Evolutionary conservation across 2,329 filamentous ascomycete species (phyloP).

Genomic region (Pestalotiopsis fici): DNA sequence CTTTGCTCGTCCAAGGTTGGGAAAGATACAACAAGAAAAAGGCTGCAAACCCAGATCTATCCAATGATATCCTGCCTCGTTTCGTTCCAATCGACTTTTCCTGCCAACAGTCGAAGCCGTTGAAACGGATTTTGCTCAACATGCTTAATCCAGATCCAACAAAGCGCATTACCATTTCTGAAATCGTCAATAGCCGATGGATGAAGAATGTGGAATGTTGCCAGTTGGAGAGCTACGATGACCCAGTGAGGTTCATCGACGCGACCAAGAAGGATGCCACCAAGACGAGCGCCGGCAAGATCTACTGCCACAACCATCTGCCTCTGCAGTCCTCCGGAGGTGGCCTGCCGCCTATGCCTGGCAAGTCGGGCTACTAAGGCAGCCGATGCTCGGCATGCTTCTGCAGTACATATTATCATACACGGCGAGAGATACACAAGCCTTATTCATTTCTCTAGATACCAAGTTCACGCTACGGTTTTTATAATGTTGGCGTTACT

Average conservation of each 20-base stretch:
- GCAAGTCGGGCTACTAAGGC: slow-evolving; percentile 52
- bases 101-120: slow-evolving; percentile 62
- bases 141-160: slow-evolving; percentile 82
- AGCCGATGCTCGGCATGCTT: background rate
- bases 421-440: background rate
- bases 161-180: slow-evolving; percentile 68
- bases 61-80: slow-evolving; percentile 66
- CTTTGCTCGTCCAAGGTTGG: slow-evolving; percentile 68
- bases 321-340: slow-evolving; percentile 46
- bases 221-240: slow-evolving; percentile 68
- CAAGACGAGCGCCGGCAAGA: slow-evolving; percentile 47
- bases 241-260: slow-evolving; percentile 62
- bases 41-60: slow-evolving; percentile 36
- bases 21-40: slow-evolving; percentile 64
- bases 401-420: no score
- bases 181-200: slow-evolving; percentile 71
- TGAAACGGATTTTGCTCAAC: slow-evolving; percentile 71
- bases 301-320: slow-evolving; percentile 61
- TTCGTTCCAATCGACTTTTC: slow-evolving; percentile 64
- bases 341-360: slow-evolving; percentile 57
- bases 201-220: slow-evolving; percentile 79
- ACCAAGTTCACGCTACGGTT: background rate
- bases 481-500: background rate
- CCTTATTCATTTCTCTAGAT: background rate
- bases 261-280: slow-evolving; percentile 55